Base-by-base conservation (phyloP, 495 filamentous ascomycete species). In the Saxophila tyrrhenica region DNA sequence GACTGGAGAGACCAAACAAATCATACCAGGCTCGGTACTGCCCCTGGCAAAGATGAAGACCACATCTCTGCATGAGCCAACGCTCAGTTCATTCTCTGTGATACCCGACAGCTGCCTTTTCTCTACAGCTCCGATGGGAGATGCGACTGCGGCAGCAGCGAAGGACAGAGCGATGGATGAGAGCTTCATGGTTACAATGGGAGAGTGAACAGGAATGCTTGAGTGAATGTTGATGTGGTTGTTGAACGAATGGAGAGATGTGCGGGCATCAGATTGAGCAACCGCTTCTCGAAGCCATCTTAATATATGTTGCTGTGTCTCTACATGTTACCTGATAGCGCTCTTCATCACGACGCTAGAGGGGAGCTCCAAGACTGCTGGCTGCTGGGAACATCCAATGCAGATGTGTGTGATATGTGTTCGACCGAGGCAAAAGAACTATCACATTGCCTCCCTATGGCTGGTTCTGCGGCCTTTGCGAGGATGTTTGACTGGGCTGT, bases 21-120 rank as follows among this genome's bases (percentile, higher is more conserved):
- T 60, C 50, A 69, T 71, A 0, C 67, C 67, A 10, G 19, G 21
- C 39, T 67, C 66, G 9, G 59, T 59, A 1, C 65, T 68, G 17
- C 68, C 68, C 17, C 65, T 62, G 8, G 68, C 68, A 25, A 64
- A 69, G 44, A 71, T 61, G 25, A 68, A 51, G 46, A 64, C 61
- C 11, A 67, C 45, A 39, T 46, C 21, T 24, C 52, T 54, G 55
- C 64, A 66, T 11, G 45, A 25, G 11, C 55, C 55, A 13, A 35
- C 7, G 13, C 22, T 21, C 5, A 57, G 44, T 15, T 57, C 55
- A 29, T 57, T 57, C 47, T 47, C 10, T 8, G 48, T 57, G 29
- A 10, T 7, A 13, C 29, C 13, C n/a, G n/a, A n/a, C 29, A 47
- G 21, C 44, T 24, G 44, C 19, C 23, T 20, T 20, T 24, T 20